Base-by-base conservation (phyloP, 1,284 basidiomycete species). In the Vanrija sp. region DNA sequence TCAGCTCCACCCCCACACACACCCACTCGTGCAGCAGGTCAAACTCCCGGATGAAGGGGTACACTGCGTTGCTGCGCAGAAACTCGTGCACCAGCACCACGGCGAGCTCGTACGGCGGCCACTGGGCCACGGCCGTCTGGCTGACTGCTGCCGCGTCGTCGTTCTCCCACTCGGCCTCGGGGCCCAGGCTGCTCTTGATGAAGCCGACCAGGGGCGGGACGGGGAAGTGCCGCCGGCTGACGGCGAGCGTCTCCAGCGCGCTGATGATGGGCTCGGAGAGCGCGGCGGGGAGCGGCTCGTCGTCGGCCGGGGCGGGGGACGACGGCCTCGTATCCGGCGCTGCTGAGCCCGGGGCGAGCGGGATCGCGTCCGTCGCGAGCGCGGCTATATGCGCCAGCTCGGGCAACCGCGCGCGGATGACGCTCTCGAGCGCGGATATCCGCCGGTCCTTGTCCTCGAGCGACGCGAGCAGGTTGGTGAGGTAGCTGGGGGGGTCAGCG, bases 361-460 rank as follows among this genome's bases (percentile, higher is more conserved):
- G n/a, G 9, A 54, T 45, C 8, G 37, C 44, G 19, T 54, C 47
- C 2, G 39, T 42, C 4, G 53, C 23, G 6, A 51, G 31, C 0
- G 25, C 19, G 16, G 25, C 37, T 5, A 51, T 14, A 14, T 23
- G 22, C 8, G 35, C 15, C 8, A 51, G n/a, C 3, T 41, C 41
- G 8, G 54, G 54, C 6, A 56, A 20, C 14, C 23, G 54, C 14
- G 20, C 16, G 25, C 22, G 22, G n/a, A 56, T 41, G 12, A 51
- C 25, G 14, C n/a, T 24, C n/a, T 56, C 54, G 4, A 56, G 42
- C 3, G 49, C 49, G 5, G 43, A 27, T 14, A 51, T 45, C 20
- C 49, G 54, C 25, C 18, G 31, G 25, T 56, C 49, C 41, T 51
- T 47, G 20, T 56, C 54, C 36, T 56, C 54, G 19, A 56, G 41